These are phyloP conservation scores for Saccharata proteae DNA, from an alignment of 2,329 filamentous ascomycete genomes.

Conservation along the genomic window DNA sequence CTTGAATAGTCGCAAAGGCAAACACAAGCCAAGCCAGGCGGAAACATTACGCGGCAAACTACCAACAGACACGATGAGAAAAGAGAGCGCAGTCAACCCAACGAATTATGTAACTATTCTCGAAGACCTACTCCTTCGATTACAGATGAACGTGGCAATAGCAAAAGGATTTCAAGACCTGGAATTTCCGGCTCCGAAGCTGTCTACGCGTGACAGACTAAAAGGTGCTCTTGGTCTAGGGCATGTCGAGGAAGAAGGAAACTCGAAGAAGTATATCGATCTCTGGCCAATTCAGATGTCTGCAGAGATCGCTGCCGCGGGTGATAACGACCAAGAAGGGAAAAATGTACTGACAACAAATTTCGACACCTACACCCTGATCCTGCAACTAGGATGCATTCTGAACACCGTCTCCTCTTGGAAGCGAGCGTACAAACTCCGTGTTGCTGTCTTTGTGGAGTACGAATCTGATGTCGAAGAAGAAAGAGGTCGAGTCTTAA, in stretches of 20 bases:
- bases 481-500: constrained; percentile 58
- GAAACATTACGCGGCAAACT: constrained; percentile 47
- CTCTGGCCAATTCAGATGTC: constrained; percentile 93
- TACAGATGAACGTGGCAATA: constrained; percentile 75
- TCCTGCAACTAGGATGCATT: constrained; percentile 76
- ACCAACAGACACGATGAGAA: constrained; percentile 58
- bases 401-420: constrained; percentile 69
- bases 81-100: constrained; percentile 55
- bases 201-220: constrained; percentile 16
- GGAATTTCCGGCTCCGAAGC: constrained; percentile 48
- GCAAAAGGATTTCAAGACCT: constrained; percentile 69
- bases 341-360: constrained; percentile 68
- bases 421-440: constrained; percentile 59
- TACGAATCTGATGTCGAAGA: constrained; percentile 76
- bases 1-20: constrained; percentile 11
- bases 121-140: constrained; percentile 64
- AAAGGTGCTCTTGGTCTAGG: constrained; percentile 16
- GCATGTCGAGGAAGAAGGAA: constrained; percentile 32
- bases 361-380: constrained; percentile 84
- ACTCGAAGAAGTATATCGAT: constrained; percentile 69
- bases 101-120: constrained; percentile 71
- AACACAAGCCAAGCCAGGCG: constrained; percentile 26
- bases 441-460: constrained; percentile 79
- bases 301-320: constrained; percentile 56
- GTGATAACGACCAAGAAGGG: constrained; percentile 29